Base-by-base conservation (phyloP, 2,329 filamentous ascomycete species). In the Aspergillus quadricinctus region DNA sequence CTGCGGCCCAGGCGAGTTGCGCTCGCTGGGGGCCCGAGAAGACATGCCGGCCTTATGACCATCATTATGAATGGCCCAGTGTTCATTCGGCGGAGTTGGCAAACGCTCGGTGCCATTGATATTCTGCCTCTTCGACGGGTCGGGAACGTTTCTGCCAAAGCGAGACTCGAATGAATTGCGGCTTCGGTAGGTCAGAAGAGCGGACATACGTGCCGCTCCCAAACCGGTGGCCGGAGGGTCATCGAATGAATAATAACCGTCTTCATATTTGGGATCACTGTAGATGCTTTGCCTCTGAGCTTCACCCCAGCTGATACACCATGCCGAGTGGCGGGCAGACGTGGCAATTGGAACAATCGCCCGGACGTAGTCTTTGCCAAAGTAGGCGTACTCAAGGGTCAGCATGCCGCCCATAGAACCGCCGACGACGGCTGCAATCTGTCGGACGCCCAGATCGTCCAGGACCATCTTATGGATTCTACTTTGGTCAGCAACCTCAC, bases 221-320 rank as follows among this genome's bases (percentile, higher is more conserved):
- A 99, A 83, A 0, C 94, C 94, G 0, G 92, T 88, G 0, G 86
- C 80, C 0, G 94, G 94, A 35, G 92, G 92, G 65, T 97, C 91
- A 31, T 89, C 83, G 66, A 94, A 95, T 1, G 85, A 69, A 71
- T 97, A 99, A 76, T 97, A 97, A 48, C 94, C 94, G 68, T 97
- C 92, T 60, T 97, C 92, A 73, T 99, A 99, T 78, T 97, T 97
- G 31, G 94, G 94, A 71, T 99, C 94, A 41, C 91, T 92, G 76
- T 97, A 99, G 72, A 99, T 97, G 81, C 80, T 80, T 63, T 83
- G 80, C 56, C 81, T 71, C 64, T 84, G 81, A 7, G 80, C 78
- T 67, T 84, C 81, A 3, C 80, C 80, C 81, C 81, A 84, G 57
- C 81, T 81, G 55, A 84, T 84, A 48, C 80, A 81, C 81, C 81